Evolutionary conservation across 225 moss, liverwort and hornwort species (phyloP), one percentile per base, ranked within the genome.

Genomic region (Lunularia cruciata): DNA sequence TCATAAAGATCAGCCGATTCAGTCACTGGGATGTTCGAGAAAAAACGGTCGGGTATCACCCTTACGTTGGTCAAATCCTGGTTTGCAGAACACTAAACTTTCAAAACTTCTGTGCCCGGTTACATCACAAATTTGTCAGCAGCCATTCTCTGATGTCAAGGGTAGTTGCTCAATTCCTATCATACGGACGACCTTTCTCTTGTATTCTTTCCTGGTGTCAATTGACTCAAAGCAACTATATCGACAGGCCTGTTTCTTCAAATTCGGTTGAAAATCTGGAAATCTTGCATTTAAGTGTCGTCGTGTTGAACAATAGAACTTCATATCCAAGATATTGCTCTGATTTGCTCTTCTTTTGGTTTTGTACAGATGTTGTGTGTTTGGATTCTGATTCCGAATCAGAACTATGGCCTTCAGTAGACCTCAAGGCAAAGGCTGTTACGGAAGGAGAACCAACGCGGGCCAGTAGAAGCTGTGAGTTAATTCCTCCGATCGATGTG

Each of bases 311-410:
- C n/a, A n/a, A n/a, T n/a, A n/a, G n/a, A n/a, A n/a, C n/a, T n/a
- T n/a, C n/a, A n/a, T n/a, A n/a, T n/a, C n/a, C n/a, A n/a, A n/a
- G n/a, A n/a, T n/a, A n/a, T n/a, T n/a, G n/a, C n/a, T n/a, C 40
- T 77, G 58, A 76, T 39, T 14, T 36, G 19, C 14, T 23, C n/a
- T 32, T 65, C 8, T 10, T 40, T 35, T 13, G 5, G 14, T 78
- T 55, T 47, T 48, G 18, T 23, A 42, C 75, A 72, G 80, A 72
- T 25, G 40, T 80, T 15, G 62, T 80, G 31, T 57, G 56, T 32
- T 56, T 76, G 38, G 80, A 72, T 42, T 80, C 80, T 40, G 80
- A 80, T 59, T 76, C 80, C 6, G 80, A 80, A 3, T 67, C 68
- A 26, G 75, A 80, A n/a, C 6, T 51, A 31, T 13, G 6, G 39